Conservation (phyloP, 768 basidiomycete genomes). For the Lactarius indigo region DNA sequence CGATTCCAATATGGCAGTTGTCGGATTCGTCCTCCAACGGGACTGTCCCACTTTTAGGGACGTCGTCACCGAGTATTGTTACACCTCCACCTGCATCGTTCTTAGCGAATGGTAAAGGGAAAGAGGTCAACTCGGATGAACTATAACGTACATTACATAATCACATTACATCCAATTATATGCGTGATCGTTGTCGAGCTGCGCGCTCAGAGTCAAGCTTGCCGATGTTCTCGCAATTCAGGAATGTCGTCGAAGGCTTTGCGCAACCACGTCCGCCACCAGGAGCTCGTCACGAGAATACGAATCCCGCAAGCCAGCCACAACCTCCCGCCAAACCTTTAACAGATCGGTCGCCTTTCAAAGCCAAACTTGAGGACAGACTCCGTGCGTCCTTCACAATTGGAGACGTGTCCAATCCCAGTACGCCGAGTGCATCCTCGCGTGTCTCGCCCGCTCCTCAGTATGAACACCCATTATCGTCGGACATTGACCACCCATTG, state of each 20-base stretch:
- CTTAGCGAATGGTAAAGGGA: constrained; percentile 52
- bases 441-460: constrained; percentile 41
- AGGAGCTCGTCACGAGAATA: constrained; percentile 29
- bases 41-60: constrained; percentile 11
- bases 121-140: constrained; percentile 37
- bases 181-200: not conserved
- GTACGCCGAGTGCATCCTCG: constrained; percentile 41
- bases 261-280: constrained; percentile 46
- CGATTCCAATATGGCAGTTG: constrained; percentile 92
- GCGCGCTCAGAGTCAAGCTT: not conserved
- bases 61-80: constrained; percentile 21
- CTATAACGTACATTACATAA: not conserved
- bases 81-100: constrained; percentile 24
- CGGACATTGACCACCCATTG: constrained; percentile 31
- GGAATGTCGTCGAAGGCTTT: constrained; percentile 68
- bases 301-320: constrained; percentile 25
- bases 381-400: constrained; percentile 63
- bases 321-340: constrained; percentile 29
- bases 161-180: not conserved
- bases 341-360: constrained; percentile 34
- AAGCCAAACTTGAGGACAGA: constrained; percentile 71
- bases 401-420: constrained; percentile 49
- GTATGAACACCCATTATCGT: constrained; percentile 32
- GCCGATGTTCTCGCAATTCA: constrained; percentile 71
- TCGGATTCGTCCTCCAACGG: constrained; percentile 35